These are phyloP conservation scores for Scytalidium lignicola DNA, from an alignment of 2,329 filamentous ascomycete species.

Conservation along the genomic window DNA sequence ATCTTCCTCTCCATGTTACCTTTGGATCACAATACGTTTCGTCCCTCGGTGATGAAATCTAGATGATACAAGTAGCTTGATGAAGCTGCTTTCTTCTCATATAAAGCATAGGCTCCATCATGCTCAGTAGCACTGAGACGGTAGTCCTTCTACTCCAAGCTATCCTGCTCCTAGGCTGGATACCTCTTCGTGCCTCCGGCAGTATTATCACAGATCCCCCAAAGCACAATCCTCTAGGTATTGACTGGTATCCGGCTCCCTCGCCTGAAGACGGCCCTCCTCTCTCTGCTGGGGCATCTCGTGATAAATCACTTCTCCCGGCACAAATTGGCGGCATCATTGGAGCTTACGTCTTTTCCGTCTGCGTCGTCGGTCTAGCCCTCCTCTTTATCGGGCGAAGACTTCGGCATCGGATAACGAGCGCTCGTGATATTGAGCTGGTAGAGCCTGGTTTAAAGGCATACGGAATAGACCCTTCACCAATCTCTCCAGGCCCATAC, in stretches of 20 bases:
- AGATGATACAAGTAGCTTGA: neutral
- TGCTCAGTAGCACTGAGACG: conserved; percentile 60
- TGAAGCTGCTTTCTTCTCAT: neutral
- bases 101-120: conserved; percentile 45
- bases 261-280: conserved; percentile 56
- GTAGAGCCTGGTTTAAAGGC: conserved; percentile 18
- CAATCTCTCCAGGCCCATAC: conserved; percentile 28
- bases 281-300: conserved; percentile 51
- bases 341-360: conserved; percentile 73
- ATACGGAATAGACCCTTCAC: conserved; percentile 11
- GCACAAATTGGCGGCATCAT: conserved; percentile 80
- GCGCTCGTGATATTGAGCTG: conserved; percentile 26
- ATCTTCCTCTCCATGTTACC: conserved; percentile 15
- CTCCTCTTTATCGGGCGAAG: conserved; percentile 58
- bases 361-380: conserved; percentile 66
- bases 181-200: conserved; percentile 6
- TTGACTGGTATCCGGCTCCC: conserved; percentile 53
- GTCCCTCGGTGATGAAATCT: conserved; percentile 12
- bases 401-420: conserved; percentile 32
- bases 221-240: conserved; percentile 17
- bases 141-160: conserved; percentile 48
- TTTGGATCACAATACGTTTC: conserved; percentile 26
- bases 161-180: neutral
- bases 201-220: conserved; percentile 10
- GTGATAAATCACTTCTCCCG: conserved; percentile 63